phyloP scores from a whole-genome alignment of 2,329 filamentous ascomycete species.

The Aspergillus puulaauensis region DNA sequence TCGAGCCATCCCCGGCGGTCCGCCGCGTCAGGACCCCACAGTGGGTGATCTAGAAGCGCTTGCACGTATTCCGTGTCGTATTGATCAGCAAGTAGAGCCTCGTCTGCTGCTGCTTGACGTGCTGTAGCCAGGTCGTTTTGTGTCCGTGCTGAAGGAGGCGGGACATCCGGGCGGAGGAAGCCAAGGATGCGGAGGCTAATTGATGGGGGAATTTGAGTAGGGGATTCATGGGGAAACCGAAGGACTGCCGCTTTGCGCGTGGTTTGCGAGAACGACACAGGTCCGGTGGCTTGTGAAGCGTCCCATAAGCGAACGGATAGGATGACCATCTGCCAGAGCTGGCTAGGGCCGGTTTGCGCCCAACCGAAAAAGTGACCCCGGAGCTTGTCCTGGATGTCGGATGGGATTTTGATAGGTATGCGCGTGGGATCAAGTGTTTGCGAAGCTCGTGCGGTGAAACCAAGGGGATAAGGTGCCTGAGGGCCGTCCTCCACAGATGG shows the following conservation, averaged over 20 bases:
- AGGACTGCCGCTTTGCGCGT: slow-evolving; percentile 50
- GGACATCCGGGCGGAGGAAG: slow-evolving; percentile 49
- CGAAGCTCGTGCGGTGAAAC: slow-evolving; percentile 37
- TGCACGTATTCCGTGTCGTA: slow-evolving; percentile 41
- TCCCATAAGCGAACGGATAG: slow-evolving; percentile 50
- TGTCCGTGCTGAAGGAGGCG: slow-evolving; percentile 1
- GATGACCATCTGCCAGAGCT: slow-evolving; percentile 60
- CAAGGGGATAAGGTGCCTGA: slow-evolving; percentile 30
- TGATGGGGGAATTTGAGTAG: not conserved
- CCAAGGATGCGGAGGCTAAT: slow-evolving; percentile 62
- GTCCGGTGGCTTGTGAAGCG: slow-evolving; percentile 46
- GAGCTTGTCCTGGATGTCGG: slow-evolving; percentile 55
- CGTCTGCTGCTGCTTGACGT: slow-evolving; percentile 33
- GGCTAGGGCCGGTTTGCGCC: slow-evolving; percentile 46
- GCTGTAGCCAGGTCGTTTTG: slow-evolving; percentile 33
- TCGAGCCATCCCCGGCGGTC: slow-evolving; percentile 30
- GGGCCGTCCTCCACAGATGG: slow-evolving; percentile 30
- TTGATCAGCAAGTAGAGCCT: slow-evolving; percentile 38
- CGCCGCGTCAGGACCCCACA: slow-evolving; percentile 37
- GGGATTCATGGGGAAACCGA: slow-evolving; percentile 29
- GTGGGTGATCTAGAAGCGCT: slow-evolving; percentile 36
- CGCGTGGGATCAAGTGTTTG: slow-evolving; percentile 31
- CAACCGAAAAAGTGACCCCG: slow-evolving; percentile 66
- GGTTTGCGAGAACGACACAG: slow-evolving; percentile 49
- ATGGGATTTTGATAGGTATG: slow-evolving; percentile 50